Conservation (phyloP, 208 protist species). For the Crithidia brevicula region DNA sequence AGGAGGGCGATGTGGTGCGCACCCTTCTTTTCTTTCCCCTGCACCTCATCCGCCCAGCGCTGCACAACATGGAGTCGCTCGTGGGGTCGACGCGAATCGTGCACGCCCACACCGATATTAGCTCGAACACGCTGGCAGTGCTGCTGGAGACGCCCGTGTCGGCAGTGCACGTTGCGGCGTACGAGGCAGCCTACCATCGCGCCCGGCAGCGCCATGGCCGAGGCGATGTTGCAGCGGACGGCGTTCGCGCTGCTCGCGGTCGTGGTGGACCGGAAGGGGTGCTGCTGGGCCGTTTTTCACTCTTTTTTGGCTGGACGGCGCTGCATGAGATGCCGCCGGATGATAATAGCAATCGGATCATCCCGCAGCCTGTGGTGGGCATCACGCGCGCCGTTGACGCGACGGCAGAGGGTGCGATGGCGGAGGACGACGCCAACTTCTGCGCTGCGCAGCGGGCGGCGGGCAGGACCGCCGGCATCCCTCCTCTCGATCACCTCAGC, state of each 20-base stretch:
- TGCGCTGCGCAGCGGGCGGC: conserved; percentile 7
- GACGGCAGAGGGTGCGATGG: not conserved
- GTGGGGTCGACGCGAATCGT: conserved; percentile 44
- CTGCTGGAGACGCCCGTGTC: conserved; percentile 57
- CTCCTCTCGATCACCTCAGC: conserved; percentile 51
- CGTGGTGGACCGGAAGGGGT: conserved; percentile 20
- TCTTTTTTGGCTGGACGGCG: conserved; percentile 68
- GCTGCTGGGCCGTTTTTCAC: conserved; percentile 56
- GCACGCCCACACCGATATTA: conserved; percentile 56
- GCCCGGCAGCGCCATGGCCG: conserved; percentile 16
- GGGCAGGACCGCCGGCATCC: not conserved
- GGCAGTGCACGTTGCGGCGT: conserved; percentile 42
- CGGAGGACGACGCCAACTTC: not conserved
- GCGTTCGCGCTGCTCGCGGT: not conserved
- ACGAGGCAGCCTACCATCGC: conserved; percentile 26
- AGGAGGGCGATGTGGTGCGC: conserved; percentile 53
- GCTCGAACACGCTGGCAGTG: conserved; percentile 69
- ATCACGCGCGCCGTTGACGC: conserved; percentile 24
- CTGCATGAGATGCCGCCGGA: conserved; percentile 71
- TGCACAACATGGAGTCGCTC: conserved; percentile 68
- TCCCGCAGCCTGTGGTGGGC: conserved; percentile 72
- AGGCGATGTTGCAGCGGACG: not conserved
- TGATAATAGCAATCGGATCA: conserved; percentile 70
- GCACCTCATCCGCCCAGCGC: conserved; percentile 63
- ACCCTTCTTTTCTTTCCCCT: conserved; percentile 74